phyloP scores from a whole-genome alignment of 176 grass and related monocot species.

The Aegilops sharonensis region DNA sequence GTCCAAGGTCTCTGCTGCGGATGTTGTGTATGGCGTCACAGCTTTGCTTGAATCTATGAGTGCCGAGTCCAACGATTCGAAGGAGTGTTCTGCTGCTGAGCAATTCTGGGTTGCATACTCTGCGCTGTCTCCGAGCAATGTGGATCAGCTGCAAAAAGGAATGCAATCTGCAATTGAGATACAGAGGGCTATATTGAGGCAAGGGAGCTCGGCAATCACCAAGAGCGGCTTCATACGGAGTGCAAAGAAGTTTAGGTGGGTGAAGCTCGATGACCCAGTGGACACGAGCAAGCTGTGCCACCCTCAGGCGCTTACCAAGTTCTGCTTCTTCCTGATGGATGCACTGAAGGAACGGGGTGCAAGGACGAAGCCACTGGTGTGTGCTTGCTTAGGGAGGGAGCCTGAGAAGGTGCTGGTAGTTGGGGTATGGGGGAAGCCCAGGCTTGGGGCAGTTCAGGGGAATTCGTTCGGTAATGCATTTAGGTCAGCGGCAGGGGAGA shows the following conservation, averaged over 20 bases:
- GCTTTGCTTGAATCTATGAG: conserved; percentile 61
- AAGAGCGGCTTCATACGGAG: conserved; percentile 84
- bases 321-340: conserved; percentile 87
- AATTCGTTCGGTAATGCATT: conserved; percentile 80
- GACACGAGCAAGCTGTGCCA: conserved; percentile 60
- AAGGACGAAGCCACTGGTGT: conserved; percentile 78
- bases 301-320: conserved; percentile 84
- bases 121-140: conserved; percentile 66
- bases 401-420: conserved; percentile 68
- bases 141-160: conserved; percentile 68
- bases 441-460: conserved; percentile 79
- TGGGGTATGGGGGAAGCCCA: conserved; percentile 68
- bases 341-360: conserved; percentile 81
- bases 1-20: conserved; percentile 80
- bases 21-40: conserved; percentile 89
- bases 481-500: conserved; percentile 60
- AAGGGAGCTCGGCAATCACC: conserved; percentile 82
- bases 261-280: conserved; percentile 82
- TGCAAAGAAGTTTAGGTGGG: conserved; percentile 79
- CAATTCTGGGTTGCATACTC: conserved; percentile 89
- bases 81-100: conserved; percentile 49
- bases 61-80: conserved; percentile 26
- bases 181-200: conserved; percentile 77
- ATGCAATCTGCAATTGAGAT: conserved; percentile 84
- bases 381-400: conserved; percentile 63